These are phyloP conservation scores for Lavandula angustifolia DNA, from an alignment of 257 asterid genomes.

Conservation along the genomic window DNA sequence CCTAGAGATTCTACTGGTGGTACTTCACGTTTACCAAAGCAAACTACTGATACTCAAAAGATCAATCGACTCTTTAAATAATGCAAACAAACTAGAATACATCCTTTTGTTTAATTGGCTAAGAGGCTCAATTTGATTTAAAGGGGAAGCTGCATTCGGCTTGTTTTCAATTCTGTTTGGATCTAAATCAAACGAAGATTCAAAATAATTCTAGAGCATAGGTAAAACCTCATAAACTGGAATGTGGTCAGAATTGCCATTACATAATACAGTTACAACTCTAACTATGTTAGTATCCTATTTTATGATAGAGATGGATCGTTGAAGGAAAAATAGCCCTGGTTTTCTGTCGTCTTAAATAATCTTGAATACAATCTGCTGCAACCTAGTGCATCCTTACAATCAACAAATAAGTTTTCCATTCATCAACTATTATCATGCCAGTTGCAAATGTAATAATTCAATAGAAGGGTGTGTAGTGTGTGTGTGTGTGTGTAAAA, in stretches of 20 bases:
- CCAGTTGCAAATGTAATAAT: neutral
- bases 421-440: slow-evolving; percentile 23
- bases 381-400: slow-evolving; percentile 4
- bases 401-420: slow-evolving; percentile 13
- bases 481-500: neutral
- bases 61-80: neutral
- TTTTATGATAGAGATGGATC: slow-evolving; percentile 11
- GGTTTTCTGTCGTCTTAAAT: slow-evolving; percentile 10
- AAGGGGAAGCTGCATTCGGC: neutral
- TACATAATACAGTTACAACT: neutral
- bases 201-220: neutral
- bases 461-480: neutral
- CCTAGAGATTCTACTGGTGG: neutral
- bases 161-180: neutral
- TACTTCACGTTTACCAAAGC: slow-evolving; percentile 11
- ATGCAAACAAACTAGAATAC: neutral
- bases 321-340: neutral
- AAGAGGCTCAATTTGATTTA: neutral
- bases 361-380: slow-evolving; percentile 19
- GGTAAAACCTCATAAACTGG: neutral
- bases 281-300: neutral
- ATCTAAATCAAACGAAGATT: neutral
- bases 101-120: neutral
- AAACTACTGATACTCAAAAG: neutral
- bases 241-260: neutral